Percentiles rank a stretch among this genome's conserved stretches.
Evolutionary conservation across 2,329 filamentous ascomycete species (phyloP).

Genomic region (Colletotrichum karsti): DNA sequence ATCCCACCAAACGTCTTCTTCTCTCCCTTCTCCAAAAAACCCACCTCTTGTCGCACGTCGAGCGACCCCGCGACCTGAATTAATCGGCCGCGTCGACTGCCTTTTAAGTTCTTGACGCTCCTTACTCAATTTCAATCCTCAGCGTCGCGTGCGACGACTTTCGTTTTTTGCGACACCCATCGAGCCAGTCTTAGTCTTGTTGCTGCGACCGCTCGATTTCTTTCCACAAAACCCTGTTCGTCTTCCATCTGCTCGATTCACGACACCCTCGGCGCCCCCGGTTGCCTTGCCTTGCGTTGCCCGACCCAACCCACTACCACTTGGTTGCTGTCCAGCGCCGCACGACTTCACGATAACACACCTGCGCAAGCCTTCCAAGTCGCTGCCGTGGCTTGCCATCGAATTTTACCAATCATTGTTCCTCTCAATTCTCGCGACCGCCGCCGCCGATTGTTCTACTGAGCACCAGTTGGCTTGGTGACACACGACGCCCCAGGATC

Average conservation of each 20-base stretch:
- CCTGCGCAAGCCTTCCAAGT: slow-evolving; percentile 10
- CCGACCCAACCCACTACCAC: background rate
- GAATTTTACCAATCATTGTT: background rate
- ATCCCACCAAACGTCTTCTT: background rate
- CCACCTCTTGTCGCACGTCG: slow-evolving; percentile 16
- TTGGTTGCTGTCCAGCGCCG: background rate
- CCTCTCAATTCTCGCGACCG: background rate
- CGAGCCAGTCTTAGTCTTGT: background rate
- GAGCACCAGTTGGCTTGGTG: slow-evolving; percentile 8
- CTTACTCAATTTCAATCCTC: slow-evolving; percentile 21
- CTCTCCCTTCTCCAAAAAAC: slow-evolving; percentile 17
- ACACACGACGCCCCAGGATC: slow-evolving; percentile 25
- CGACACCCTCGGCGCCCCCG: background rate
- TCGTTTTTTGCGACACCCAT: slow-evolving; percentile 29
- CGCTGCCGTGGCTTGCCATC: background rate
- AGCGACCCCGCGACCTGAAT: slow-evolving; percentile 21
- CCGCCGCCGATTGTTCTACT: background rate
- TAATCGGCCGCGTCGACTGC: slow-evolving; percentile 10
- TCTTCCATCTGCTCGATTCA: slow-evolving; percentile 7
- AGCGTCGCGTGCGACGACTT: slow-evolving; percentile 31
- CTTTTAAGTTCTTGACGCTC: slow-evolving; percentile 27
- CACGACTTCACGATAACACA: slow-evolving; percentile 20
- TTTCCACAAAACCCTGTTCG: background rate
- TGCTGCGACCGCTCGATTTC: background rate
- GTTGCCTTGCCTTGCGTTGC: no score